Base-by-base conservation (phyloP, 2,329 filamentous ascomycete species). In the Verticillium nonalfalfae region DNA sequence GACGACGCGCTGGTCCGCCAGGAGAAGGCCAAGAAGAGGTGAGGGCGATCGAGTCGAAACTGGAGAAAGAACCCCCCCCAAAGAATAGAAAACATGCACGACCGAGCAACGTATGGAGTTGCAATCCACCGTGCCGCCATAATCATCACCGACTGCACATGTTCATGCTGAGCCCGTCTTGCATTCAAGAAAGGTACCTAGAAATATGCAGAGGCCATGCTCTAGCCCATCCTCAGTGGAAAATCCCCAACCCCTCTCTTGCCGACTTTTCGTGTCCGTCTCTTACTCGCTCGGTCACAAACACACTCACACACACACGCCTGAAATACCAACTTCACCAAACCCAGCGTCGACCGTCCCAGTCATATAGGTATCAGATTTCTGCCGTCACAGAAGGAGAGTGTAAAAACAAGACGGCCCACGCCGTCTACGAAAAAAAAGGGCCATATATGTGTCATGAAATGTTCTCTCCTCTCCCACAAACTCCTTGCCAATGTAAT, bases 1-100 rank as follows among this genome's bases (percentile, higher is more conserved):
- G 63, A 67, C 59, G 69, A 71, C 61, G 68, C 68, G 35, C 77
- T 72, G 65, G 72, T 69, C 45, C 75, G 71, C 61, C n/a, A 21
- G 45, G 62, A 64, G 36, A 10, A 65, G 31, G 40, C 63, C 21
- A 58, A 26, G 33, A 31, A 45, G 21, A 54, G 33, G 34, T 56
- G 14, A 55, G 57, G 34, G 26, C 57, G 38, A 11, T 21, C 38
- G 59, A 55, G 60, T 40, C 18, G 11, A 21, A 18, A 7, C 21
- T 52, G 21, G n/a, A 52, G 45, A 52, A 18, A 52, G 21, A 52
- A 52, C n/a, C 3, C 45, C 45, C 21, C 21, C 45, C 45, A 18
- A 52, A 9, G 21, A 7, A 52, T 52, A 31, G 4, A 31, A 31
- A 31, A 18, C 26, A 21, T 52, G n/a, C 18, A 52, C 45, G 45